Evolutionary conservation across 164 flowering plant species (phyloP).

Genomic region (Macadamia integrifolia): DNA sequence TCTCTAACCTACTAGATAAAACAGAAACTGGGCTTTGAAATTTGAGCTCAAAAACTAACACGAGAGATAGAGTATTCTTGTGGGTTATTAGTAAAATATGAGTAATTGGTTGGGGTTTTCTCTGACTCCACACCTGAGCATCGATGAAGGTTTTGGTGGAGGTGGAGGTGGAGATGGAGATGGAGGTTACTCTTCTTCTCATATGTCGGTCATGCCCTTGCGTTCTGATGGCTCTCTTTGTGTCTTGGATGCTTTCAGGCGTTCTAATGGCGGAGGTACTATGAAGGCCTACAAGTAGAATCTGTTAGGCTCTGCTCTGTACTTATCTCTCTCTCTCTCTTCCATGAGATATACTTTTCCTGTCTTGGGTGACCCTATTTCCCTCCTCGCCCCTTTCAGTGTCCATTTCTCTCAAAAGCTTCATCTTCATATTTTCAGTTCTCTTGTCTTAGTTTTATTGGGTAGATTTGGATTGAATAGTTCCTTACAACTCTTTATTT

Average conservation of each 20-base stretch:
- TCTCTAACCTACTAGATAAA: background rate
- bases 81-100: conserved; percentile 20
- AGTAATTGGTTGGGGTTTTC: conserved; percentile 81
- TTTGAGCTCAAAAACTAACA: conserved; percentile 34
- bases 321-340: no score
- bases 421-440: no score
- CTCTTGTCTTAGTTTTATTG: background rate
- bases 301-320: no score
- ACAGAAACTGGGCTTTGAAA: conserved; percentile 13
- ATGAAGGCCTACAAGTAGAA: no score
- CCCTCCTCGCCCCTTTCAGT: no score
- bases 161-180: conserved; percentile 10
- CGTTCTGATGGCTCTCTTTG: conserved; percentile 65
- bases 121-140: conserved; percentile 52
- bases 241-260: conserved; percentile 31
- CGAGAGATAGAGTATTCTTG: conserved; percentile 11
- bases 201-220: conserved; percentile 48
- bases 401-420: no score
- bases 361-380: no score
- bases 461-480: no score
- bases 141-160: conserved; percentile 26
- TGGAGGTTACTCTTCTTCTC: conserved; percentile 7
- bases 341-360: no score
- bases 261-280: conserved; percentile 19
- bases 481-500: background rate